phyloP scores from a whole-genome alignment of 192 early-diverging fungal genomes.

The Backusella morwellensis region DNA sequence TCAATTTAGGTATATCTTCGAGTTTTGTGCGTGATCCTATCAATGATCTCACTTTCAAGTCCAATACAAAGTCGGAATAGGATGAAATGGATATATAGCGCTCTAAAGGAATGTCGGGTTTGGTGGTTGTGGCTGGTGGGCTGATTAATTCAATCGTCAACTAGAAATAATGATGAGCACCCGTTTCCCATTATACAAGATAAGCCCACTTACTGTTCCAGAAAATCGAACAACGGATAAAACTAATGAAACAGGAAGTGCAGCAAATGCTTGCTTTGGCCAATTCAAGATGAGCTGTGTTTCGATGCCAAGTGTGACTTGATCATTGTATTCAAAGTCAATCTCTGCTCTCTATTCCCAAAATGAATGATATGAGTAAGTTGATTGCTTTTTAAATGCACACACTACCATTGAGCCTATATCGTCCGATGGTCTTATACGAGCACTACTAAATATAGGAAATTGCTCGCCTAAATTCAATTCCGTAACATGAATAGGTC shows the following conservation, averaged over 20 bases:
- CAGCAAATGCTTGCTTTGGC: slow-evolving; percentile 87
- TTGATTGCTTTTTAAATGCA: background rate
- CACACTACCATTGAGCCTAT: slow-evolving; percentile 46
- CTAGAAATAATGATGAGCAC: slow-evolving; percentile 29
- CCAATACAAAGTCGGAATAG: slow-evolving; percentile 70
- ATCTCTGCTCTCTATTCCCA: slow-evolving; percentile 65
- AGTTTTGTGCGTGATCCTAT: slow-evolving; percentile 96
- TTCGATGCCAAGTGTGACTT: slow-evolving; percentile 91
- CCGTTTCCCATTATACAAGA: background rate
- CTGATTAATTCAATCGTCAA: slow-evolving; percentile 45
- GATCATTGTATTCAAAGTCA: slow-evolving; percentile 86
- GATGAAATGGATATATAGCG: slow-evolving; percentile 54
- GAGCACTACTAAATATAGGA: slow-evolving; percentile 53
- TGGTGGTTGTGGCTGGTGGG: slow-evolving; percentile 28
- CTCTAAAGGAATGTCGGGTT: slow-evolving; percentile 34
- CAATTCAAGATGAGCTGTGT: slow-evolving; percentile 94
- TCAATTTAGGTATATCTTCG: slow-evolving; percentile 93
- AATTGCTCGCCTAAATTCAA: slow-evolving; percentile 58
- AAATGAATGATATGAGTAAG: background rate
- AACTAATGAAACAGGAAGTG: slow-evolving; percentile 86
- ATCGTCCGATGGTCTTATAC: slow-evolving; percentile 51
- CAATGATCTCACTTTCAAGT: slow-evolving; percentile 86
- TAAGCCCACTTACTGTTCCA: slow-evolving; percentile 66
- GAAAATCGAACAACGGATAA: slow-evolving; percentile 87
- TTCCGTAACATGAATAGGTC: slow-evolving; percentile 56